Evolutionary conservation across 306 rosid species (phyloP).

Genomic region (Neltuma alba): DNA sequence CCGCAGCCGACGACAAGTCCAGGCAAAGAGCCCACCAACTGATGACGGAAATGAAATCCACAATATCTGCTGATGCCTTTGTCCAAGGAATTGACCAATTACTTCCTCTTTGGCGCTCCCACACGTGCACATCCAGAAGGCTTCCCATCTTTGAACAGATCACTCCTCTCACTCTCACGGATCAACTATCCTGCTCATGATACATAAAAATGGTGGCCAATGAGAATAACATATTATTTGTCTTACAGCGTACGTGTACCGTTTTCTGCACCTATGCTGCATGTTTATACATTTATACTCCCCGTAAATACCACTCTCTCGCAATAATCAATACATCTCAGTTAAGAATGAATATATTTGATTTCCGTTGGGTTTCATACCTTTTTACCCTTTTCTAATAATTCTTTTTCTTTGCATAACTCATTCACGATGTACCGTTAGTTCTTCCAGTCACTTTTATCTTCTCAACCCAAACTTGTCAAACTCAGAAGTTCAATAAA

Average conservation of each 20-base stretch:
- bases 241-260: neutral
- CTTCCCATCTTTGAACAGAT: conserved; percentile 94
- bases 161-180: conserved; percentile 70
- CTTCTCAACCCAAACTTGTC: too few species aligned
- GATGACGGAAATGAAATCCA: conserved; percentile 44
- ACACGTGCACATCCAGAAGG: conserved; percentile 70
- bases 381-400: too few species aligned
- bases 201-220: neutral
- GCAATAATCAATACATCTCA: too few species aligned
- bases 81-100: conserved; percentile 72
- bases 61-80: conserved; percentile 56
- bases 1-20: conserved; percentile 59
- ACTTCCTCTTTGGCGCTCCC: conserved; percentile 55
- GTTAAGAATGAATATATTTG: too few species aligned
- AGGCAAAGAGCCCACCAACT: conserved; percentile 62
- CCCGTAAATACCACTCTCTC: too few species aligned
- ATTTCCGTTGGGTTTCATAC: too few species aligned
- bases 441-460: too few species aligned
- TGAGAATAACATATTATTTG: neutral
- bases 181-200: conserved; percentile 74
- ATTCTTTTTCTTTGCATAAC: too few species aligned
- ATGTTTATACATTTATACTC: too few species aligned
- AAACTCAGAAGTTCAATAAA: too few species aligned
- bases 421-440: too few species aligned
- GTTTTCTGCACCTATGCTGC: too few species aligned